phyloP scores from a whole-genome alignment of 768 basidiomycete genomes.

The Termitomyces sp. region DNA sequence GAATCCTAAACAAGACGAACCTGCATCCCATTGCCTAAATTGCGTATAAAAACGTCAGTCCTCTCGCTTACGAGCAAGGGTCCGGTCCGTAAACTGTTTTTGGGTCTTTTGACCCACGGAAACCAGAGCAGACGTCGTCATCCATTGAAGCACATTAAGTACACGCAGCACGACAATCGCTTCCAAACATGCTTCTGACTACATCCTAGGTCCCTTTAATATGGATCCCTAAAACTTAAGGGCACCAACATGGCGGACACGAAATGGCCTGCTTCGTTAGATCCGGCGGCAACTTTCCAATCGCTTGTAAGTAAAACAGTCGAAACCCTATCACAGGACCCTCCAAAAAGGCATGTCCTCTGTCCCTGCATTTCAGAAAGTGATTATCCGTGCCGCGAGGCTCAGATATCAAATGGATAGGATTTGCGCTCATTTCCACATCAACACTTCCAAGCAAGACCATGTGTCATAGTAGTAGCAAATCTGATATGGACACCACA shows the following conservation, averaged over 20 bases:
- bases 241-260: neutral
- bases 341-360: neutral
- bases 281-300: constrained; percentile 17
- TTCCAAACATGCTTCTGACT: neutral
- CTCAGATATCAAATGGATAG: neutral
- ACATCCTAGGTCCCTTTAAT: neutral
- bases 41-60: neutral
- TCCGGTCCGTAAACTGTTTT: neutral
- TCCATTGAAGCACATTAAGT: neutral
- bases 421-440: neutral
- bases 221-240: neutral
- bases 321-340: neutral
- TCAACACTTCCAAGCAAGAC: neutral
- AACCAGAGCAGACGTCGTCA: neutral
- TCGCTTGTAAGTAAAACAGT: neutral
- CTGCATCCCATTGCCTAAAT: constrained; percentile 2
- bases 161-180: neutral
- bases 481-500: neutral
- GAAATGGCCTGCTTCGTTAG: constrained; percentile 8
- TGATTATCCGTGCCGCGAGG: neutral
- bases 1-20: constrained; percentile 1
- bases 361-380: neutral
- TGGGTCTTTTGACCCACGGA: neutral
- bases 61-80: constrained; percentile 3
- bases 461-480: neutral